These are phyloP conservation scores for Rubia occidens DNA, from an alignment of 305 asterid species.

Conservation along the genomic window DNA sequence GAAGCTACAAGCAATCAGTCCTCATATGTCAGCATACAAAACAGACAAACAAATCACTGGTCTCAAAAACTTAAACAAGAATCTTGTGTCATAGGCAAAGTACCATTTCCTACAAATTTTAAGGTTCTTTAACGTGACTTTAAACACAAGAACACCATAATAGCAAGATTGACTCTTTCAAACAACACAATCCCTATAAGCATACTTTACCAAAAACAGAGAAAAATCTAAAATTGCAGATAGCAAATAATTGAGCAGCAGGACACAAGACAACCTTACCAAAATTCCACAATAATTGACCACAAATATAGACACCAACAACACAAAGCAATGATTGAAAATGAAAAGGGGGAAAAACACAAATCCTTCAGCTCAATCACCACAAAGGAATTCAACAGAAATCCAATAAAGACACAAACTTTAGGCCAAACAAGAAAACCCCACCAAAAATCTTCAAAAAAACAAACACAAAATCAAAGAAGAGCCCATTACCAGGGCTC, in stretches of 20 bases:
- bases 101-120: not conserved
- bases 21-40: not conserved
- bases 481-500: conserved; percentile 47
- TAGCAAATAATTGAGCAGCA: not conserved
- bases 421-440: not conserved
- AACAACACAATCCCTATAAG: not conserved
- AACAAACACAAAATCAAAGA: conserved; percentile 1
- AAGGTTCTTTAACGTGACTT: not conserved
- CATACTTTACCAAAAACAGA: not conserved
- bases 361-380: not conserved
- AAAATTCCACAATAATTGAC: not conserved
- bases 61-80: not conserved
- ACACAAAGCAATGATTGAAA: no score
- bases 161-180: not conserved
- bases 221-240: not conserved
- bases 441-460: not conserved
- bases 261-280: not conserved
- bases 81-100: not conserved
- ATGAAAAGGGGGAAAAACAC: not conserved
- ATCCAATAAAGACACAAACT: conserved; percentile 9
- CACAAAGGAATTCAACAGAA: not conserved
- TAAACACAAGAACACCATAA: not conserved
- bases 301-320: not conserved
- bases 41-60: not conserved
- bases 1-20: conserved; percentile 4